Base-by-base conservation (phyloP, 2,329 filamentous ascomycete species). In the Talaromyces marneffei region DNA sequence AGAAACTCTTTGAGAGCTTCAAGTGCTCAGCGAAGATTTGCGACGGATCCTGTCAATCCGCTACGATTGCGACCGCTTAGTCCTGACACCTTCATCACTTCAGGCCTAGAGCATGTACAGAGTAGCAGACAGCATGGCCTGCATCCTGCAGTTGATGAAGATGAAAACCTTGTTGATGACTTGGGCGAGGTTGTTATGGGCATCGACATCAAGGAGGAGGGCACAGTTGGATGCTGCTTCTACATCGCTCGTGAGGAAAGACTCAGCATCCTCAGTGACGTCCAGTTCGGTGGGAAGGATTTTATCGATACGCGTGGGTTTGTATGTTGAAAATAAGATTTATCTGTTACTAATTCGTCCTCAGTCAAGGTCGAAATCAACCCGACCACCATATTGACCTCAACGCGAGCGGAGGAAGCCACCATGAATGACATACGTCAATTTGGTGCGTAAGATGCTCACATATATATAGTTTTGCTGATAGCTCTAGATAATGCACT, bases 141-240 rank as follows among this genome's bases (percentile, higher is more conserved):
- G 8, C 23, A 27, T n/a, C n/a, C 18, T 18, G 27, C 42, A 31
- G 39, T 37, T n/a, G 35, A 27, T 2, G 55, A 62, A 37, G 60
- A 59, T 18, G 35, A 52, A 10, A 25, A 52, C 10, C 10, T 18
- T 55, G 74, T 79, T 37, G 77, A 80, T 37, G 84, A 87, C 0
- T 70, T 86, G 39, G 83, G 84, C 60, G 90, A 94, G 70, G 76
- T 91, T 27, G 83, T 96, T 62, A 90, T 96, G 85, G 90, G 91
- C 0, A 78, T 96, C 25, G 87, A 95, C 62, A 80, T 93, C 71
- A 85, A 83, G 64, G 83, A 87, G n/a, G 82, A 84, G 31, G 86
- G 84, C 0, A 86, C 83, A 0, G 80, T 96, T 18, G 93, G 93
- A 0, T 97, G 92, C 72, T 88, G 90, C 50, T 96, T 93, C 70